A percentile compares a stretch with the other conserved stretches of the same genome.
Conservation (phyloP, 2,329 filamentous ascomycete genomes). For the Exophiala alcalophila region DNA sequence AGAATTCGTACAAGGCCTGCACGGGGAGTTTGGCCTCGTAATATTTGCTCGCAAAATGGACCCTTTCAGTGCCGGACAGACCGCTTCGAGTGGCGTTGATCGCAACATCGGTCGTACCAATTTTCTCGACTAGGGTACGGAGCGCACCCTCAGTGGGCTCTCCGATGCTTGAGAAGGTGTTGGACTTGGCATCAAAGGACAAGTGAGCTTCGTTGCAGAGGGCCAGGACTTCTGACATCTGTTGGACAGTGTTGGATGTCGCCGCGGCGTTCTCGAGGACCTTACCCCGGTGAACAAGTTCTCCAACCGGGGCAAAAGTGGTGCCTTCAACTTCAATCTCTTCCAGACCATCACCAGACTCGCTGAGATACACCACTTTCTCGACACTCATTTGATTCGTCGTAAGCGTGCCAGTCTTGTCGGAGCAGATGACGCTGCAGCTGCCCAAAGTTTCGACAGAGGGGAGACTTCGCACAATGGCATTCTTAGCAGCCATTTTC, state of each 20-base stretch:
- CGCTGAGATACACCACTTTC: conserved; percentile 80
- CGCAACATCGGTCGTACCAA: conserved; percentile 72
- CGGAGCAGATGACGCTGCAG: conserved; percentile 98
- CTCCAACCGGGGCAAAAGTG: conserved; percentile 81
- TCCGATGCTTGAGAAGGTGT: conserved; percentile 76
- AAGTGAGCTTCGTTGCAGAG: conserved; percentile 89
- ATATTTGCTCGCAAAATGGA: conserved; percentile 78
- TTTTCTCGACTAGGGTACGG: conserved; percentile 86
- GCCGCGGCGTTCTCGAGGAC: conserved; percentile 65
- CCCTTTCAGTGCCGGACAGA: conserved; percentile 56
- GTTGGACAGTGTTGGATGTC: conserved; percentile 71
- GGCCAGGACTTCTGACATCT: conserved; percentile 67
- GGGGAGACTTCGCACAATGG: conserved; percentile 90
- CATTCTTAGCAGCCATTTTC: conserved; percentile 98
- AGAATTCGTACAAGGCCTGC: conserved; percentile 92
- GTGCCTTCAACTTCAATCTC: conserved; percentile 90
- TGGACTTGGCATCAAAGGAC: conserved; percentile 73
- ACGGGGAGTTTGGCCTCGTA: conserved; percentile 75
- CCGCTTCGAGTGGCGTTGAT: conserved; percentile 53
- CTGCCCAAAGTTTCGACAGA: conserved; percentile 97
- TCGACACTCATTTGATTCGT: conserved; percentile 99
- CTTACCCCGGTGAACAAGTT: conserved; percentile 67
- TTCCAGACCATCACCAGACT: conserved; percentile 69
- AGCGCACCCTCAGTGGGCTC: conserved; percentile 95
- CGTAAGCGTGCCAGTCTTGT: conserved; percentile 97